Percentiles rank a stretch among this genome's conserved stretches.
phyloP scores from a whole-genome alignment of 257 asterid genomes.

The Nicotiana undulata region DNA sequence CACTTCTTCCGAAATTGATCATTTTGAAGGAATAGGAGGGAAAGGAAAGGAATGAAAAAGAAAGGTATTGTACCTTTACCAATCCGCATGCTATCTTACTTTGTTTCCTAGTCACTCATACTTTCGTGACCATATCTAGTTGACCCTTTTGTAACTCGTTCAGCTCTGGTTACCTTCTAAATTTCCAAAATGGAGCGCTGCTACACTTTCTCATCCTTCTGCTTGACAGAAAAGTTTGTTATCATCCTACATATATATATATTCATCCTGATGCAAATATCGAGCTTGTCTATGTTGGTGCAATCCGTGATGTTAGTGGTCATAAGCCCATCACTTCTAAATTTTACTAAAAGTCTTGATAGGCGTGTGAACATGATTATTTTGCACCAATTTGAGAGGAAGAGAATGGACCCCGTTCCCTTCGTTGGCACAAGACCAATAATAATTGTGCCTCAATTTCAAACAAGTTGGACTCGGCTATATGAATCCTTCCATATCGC shows the following conservation, averaged over 20 bases:
- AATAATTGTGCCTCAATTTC: background rate
- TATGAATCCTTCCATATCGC: background rate
- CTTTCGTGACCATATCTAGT: background rate
- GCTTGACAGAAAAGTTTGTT: background rate
- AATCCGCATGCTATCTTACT: background rate
- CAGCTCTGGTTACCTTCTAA: background rate
- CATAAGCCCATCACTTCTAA: background rate
- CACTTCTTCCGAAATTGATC: background rate
- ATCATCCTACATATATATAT: background rate
- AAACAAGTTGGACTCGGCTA: background rate
- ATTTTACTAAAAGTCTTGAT: background rate
- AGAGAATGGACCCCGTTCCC: background rate
- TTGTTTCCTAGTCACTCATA: background rate
- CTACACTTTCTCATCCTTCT: background rate
- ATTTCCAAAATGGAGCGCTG: background rate
- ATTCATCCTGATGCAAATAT: background rate
- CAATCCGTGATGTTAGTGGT: background rate
- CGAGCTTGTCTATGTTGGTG: background rate
- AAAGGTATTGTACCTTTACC: background rate
- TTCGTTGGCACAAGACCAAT: background rate
- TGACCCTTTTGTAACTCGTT: background rate
- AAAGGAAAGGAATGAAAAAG: background rate
- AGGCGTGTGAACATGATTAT: background rate
- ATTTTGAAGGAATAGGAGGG: background rate
- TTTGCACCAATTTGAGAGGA: background rate